Evolutionary conservation across 768 basidiomycete genomes (phyloP).

Genomic region (Mycena latifolia): DNA sequence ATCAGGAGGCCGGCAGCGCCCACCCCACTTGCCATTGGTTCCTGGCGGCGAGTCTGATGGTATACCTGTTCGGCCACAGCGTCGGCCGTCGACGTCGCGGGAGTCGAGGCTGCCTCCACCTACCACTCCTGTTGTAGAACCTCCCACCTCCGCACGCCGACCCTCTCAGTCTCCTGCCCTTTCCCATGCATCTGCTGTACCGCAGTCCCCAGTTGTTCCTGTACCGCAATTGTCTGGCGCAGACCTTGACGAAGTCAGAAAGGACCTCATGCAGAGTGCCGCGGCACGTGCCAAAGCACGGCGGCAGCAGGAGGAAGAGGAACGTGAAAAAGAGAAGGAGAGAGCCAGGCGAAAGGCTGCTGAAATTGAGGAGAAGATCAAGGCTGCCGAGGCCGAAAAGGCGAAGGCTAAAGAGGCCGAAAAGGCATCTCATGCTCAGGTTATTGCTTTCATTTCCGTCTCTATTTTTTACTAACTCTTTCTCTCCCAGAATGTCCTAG

Average conservation of each 20-base stretch:
- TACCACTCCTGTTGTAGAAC: slow-evolving; percentile 44
- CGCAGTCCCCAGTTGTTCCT: slow-evolving; percentile 49
- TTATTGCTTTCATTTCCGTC: slow-evolving; percentile 18
- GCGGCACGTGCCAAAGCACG: slow-evolving; percentile 87
- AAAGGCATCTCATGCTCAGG: slow-evolving; percentile 25
- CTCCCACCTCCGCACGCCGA: slow-evolving; percentile 43
- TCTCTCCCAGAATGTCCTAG: slow-evolving; percentile 33
- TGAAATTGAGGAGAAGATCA: slow-evolving; percentile 79
- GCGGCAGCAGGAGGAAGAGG: slow-evolving; percentile 86
- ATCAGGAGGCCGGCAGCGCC: slow-evolving; percentile 59
- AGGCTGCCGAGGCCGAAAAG: slow-evolving; percentile 55
- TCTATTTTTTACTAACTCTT: slow-evolving; percentile 5
- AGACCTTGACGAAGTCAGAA: slow-evolving; percentile 75
- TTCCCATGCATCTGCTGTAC: slow-evolving; percentile 55
- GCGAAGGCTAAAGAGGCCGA: slow-evolving; percentile 37
- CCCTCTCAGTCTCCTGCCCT: slow-evolving; percentile 60
- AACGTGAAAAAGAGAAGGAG: slow-evolving; percentile 83
- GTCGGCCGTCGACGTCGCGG: slow-evolving; percentile 56
- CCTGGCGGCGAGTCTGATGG: slow-evolving; percentile 38
- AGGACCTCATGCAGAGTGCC: slow-evolving; percentile 85
- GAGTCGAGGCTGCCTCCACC: slow-evolving; percentile 55
- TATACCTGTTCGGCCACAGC: slow-evolving; percentile 30
- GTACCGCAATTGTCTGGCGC: slow-evolving; percentile 50
- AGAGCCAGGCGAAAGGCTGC: slow-evolving; percentile 84
- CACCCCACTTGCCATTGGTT: slow-evolving; percentile 65